Conservation (phyloP, 2,329 filamentous ascomycete genomes). For the Ceratocystiopsis sp. region DNA sequence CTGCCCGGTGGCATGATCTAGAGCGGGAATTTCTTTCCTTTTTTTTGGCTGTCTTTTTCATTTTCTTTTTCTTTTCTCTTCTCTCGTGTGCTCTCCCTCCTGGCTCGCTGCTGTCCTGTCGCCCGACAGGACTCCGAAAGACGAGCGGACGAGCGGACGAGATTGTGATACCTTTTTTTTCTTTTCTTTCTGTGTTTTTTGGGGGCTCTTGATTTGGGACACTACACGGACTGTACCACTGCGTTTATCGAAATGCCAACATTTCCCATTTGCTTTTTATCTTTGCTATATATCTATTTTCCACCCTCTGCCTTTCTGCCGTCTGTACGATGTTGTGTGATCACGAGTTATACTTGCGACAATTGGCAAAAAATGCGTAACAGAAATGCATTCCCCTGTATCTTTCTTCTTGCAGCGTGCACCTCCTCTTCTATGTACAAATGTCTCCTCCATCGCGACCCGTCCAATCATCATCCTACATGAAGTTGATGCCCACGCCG, state of each 20-base stretch:
- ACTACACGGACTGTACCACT: too few relatives aligned
- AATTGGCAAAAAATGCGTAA: too few relatives aligned
- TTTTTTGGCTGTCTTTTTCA: background rate
- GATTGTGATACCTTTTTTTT: conserved; percentile 14
- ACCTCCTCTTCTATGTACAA: background rate
- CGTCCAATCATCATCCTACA: conserved; percentile 35
- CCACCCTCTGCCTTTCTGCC: too few relatives aligned
- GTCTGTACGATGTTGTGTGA: too few relatives aligned
- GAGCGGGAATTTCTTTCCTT: background rate
- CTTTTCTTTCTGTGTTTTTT: conserved; percentile 4
- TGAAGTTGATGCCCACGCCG: conserved; percentile 90
- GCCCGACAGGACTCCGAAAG: background rate
- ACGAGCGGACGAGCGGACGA: conserved; percentile 1
- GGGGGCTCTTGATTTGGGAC: too few relatives aligned
- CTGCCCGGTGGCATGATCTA: conserved; percentile 20
- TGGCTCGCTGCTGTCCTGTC: conserved; percentile 2
- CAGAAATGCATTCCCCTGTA: too few relatives aligned
- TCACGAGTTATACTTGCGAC: too few relatives aligned
- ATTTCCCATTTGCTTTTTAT: too few relatives aligned
- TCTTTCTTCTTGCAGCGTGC: too few relatives aligned
- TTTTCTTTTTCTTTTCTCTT: background rate
- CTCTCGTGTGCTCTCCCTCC: background rate
- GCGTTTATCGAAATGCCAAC: too few relatives aligned
- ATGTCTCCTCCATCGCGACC: background rate
- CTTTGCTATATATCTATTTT: too few relatives aligned